Evolutionary conservation across 1,284 basidiomycete genomes (phyloP), one percentile per base, ranked within the genome.

Genomic region (Cutaneotrichosporon sp.): DNA sequence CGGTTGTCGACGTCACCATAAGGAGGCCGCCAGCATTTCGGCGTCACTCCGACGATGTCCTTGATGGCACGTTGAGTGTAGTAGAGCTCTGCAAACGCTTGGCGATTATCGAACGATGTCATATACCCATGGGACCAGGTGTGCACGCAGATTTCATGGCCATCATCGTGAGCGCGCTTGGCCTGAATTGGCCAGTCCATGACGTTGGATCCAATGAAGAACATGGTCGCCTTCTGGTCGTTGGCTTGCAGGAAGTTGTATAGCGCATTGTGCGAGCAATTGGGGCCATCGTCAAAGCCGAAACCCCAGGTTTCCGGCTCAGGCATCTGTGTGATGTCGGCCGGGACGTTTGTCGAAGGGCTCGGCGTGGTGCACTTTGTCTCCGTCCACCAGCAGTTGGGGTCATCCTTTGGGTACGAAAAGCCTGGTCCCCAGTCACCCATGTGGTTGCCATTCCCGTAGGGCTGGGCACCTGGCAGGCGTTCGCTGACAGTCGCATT

Each of bases 11-110:
- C 71, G 34, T 78, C 66, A 10, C 79, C 79, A 61, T 70, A 80
- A 4, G 79, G 77, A 26, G 78, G 77, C 40, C 75, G 62, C 74
- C 76, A 79, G 68, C 75, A 77, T 35, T 64, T 68, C 4, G 77
- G 75, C 2, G 79, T 80, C 13, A 80, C 71, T 45, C 79, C 79
- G 8, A 77, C 61, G 45, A 80, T 64, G 23, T 72, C 68, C 66
- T 80, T 78, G 76, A 80, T 79, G 46, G 67, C 68, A 61, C 77
- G 70, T 54, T 72, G 72, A 22, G 78, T 77, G 73, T 80, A 81
- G 67, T 78, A 81, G 20, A 81, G 71, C 67, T 81, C 80, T 37
- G 80, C 78, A 59, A 81, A 80, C 22, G 74, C 78, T 56, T 77
- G 68, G 50, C 79, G 77, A 66, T 77, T 74, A 51, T 71, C 66